Conservation (phyloP, 306 rosid species). For the Begonia loranthoides region DNA sequence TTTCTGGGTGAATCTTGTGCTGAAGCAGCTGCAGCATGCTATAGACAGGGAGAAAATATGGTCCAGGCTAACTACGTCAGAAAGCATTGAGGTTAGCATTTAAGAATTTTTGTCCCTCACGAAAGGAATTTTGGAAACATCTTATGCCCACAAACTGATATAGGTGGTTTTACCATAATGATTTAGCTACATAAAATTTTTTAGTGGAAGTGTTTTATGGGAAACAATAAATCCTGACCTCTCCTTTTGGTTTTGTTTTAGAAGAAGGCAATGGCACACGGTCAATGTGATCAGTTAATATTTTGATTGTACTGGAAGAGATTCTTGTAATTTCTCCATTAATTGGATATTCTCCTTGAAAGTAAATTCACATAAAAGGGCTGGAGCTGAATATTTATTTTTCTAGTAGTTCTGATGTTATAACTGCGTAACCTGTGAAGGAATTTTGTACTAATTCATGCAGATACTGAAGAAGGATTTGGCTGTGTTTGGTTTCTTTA, state of each 20-base stretch:
- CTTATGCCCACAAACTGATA: too few relatives aligned
- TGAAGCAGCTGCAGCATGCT: slow-evolving; percentile 72
- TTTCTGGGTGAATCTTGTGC: slow-evolving; percentile 89
- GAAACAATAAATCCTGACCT: too few relatives aligned
- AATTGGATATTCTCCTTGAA: not conserved
- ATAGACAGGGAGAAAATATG: slow-evolving; percentile 93
- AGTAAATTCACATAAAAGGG: too few relatives aligned
- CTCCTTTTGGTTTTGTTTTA: too few relatives aligned
- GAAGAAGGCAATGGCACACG: too few relatives aligned
- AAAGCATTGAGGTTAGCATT: slow-evolving; percentile 35
- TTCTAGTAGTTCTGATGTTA: too few relatives aligned
- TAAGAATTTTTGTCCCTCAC: not conserved
- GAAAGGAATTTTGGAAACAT: too few relatives aligned
- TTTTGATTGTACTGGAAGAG: slow-evolving; percentile 4
- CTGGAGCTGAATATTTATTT: too few relatives aligned
- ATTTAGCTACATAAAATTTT: too few relatives aligned
- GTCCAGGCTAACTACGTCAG: slow-evolving; percentile 91
- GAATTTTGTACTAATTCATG: slow-evolving; percentile 4
- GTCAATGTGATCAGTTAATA: slow-evolving; percentile 1
- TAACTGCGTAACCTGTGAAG: too few relatives aligned
- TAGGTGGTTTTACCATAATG: too few relatives aligned
- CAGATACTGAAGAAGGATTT: slow-evolving; percentile 97
- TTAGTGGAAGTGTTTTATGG: too few relatives aligned
- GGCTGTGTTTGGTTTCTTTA: slow-evolving; percentile 94
- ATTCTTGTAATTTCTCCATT: slow-evolving; percentile 1